These are phyloP conservation scores for Marasmius sp. DNA, from an alignment of 1,284 basidiomycete species.

Conservation along the genomic window DNA sequence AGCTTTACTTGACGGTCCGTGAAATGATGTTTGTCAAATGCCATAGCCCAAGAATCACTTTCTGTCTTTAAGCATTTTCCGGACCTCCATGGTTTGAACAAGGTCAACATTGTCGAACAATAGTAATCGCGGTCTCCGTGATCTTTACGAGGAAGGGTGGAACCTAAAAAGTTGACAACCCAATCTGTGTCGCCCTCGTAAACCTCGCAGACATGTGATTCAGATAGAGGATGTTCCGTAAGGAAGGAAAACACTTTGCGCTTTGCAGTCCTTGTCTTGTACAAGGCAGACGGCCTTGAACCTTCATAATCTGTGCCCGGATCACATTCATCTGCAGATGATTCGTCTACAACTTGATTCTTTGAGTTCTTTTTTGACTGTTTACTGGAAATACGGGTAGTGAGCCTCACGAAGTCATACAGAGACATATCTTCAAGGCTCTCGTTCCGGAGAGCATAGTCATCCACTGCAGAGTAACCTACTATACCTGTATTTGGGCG, in stretches of 20 bases:
- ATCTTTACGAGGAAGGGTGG: slow-evolving; percentile 9
- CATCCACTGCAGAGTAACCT: not conserved
- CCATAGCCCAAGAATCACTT: slow-evolving; percentile 20
- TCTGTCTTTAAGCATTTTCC: slow-evolving; percentile 15
- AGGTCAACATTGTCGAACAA: slow-evolving; percentile 26
- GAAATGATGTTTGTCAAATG: slow-evolving; percentile 19
- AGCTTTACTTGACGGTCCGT: slow-evolving; percentile 5
- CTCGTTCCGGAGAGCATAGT: not conserved
- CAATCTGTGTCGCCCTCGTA: not conserved
- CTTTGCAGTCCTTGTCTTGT: not conserved
- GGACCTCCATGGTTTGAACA: slow-evolving; percentile 26
- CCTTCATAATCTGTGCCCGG: no score
- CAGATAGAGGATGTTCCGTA: not conserved
- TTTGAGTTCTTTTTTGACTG: not conserved
- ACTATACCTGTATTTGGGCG: not conserved
- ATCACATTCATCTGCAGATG: not conserved
- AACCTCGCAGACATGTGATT: not conserved
- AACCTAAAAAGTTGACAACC: not conserved
- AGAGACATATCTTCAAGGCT: not conserved
- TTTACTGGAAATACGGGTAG: not conserved
- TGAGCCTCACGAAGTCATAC: not conserved
- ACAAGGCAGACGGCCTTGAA: not conserved
- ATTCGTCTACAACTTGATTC: not conserved
- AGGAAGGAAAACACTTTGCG: not conserved
- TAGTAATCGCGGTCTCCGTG: slow-evolving; percentile 25